A percentile compares a stretch with the other conserved stretches of the same genome.
Evolutionary conservation across 306 rosid species (phyloP).

Genomic region (Rosa persica): DNA sequence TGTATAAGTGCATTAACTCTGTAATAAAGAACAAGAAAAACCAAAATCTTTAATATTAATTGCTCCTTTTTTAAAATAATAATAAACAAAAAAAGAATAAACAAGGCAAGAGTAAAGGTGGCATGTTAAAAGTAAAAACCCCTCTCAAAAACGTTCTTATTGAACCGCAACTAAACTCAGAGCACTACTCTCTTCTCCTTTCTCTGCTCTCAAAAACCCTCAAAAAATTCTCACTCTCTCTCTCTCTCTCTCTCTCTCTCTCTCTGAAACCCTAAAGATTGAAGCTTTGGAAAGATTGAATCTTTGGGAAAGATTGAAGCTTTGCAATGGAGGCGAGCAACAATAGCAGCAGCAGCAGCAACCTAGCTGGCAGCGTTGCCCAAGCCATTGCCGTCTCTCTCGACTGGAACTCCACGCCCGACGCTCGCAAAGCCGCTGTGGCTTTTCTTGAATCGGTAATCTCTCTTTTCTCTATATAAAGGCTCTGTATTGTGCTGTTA

Average conservation of each 20-base stretch:
- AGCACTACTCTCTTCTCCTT: not conserved
- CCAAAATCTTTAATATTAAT: not conserved
- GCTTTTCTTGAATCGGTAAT: slow-evolving; percentile 74
- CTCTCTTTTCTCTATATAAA: slow-evolving; percentile 5
- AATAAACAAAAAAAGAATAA: not conserved
- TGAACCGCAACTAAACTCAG: not conserved
- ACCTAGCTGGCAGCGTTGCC: slow-evolving; percentile 65
- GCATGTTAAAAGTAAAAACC: not conserved
- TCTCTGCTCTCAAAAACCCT: too few relatives aligned
- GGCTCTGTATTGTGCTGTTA: not conserved
- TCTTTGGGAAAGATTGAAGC: too few relatives aligned
- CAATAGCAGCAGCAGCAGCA: not conserved
- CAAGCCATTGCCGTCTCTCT: slow-evolving; percentile 79
- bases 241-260: not conserved
- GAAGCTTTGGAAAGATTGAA: too few relatives aligned
- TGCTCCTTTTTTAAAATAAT: not conserved
- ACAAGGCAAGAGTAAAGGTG: not conserved
- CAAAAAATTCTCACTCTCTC: not conserved
- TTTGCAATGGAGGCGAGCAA: slow-evolving; percentile 52
- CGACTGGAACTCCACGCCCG: slow-evolving; percentile 76
- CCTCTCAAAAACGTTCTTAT: not conserved
- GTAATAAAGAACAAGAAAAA: not conserved
- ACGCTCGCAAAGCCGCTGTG: slow-evolving; percentile 69
- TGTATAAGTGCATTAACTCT: not conserved
- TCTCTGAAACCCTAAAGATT: too few relatives aligned